Base-by-base conservation (phyloP, 495 filamentous ascomycete genomes). In the Emericellopsis terricola region DNA sequence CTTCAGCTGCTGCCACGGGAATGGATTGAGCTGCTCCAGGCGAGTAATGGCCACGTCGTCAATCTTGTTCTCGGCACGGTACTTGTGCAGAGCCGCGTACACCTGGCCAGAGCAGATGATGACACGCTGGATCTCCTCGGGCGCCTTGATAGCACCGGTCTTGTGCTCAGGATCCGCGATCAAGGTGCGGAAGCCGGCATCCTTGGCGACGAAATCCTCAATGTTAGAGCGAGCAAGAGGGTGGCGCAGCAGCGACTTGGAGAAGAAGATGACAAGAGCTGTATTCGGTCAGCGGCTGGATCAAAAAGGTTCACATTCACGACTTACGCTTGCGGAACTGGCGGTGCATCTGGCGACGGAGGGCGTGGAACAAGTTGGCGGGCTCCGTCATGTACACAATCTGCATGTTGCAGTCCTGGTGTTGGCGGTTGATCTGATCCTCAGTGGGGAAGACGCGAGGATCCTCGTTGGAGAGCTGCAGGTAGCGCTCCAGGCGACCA, bases 391-490 rank as follows among this genome's bases (percentile, higher is more conserved):
- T 81, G 69, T 81, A 91, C 38, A 72, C 81, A 53, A 97, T 77
- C 65, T 97, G 89, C 84, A 97, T 93, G 61, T 97, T 97, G 68
- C 81, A 91, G 60, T 97, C 89, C 61, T 97, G 89, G 64, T 97
- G 89, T 56, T 97, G 89, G 46, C 89, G 84, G 19, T 94, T 77
- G 31, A 96, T 72, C 65, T 89, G 94, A 40, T 91, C 81, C 15
- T 64, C 57, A 2, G 70, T 60, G 30, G 89, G 89, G 73, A 83
- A 96, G 40, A 91, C 64, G 36, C 91, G 80, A 20, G 89, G 84
- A 55, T 97, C 89, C 55, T 97, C 89, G 60, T 97, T 96, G 61
- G 81, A 93, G 41, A 97, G 73, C 57, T 96, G 91, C 38, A 97
- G 66, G 63, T 89, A 97, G 45, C 89, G 78, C 64, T 97, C 89